Evolutionary conservation across 345 rosid species (phyloP).

Genomic region (Noccaea caerulescens): DNA sequence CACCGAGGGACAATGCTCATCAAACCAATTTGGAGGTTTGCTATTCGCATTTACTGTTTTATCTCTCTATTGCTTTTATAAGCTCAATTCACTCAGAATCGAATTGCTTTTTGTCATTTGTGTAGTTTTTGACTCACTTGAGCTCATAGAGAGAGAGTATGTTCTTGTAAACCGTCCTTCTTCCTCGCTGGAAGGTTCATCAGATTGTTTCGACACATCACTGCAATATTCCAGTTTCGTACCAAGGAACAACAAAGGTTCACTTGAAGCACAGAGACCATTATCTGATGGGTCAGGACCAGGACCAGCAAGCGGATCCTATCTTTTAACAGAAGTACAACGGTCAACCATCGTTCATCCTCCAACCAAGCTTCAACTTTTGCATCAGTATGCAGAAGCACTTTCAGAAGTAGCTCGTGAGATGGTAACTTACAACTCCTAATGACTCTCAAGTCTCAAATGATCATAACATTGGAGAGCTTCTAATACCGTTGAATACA

Average conservation of each 20-base stretch:
- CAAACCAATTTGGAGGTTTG: constrained; percentile 55
- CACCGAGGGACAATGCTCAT: constrained; percentile 45
- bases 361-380: constrained; percentile 58
- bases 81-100: constrained; percentile 28
- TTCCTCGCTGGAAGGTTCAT: constrained; percentile 57
- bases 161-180: constrained; percentile 66
- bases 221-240: constrained; percentile 51
- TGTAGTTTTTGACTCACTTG: constrained; percentile 60
- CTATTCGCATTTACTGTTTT: constrained; percentile 17
- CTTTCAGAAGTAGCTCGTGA: constrained; percentile 63
- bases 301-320: constrained; percentile 43
- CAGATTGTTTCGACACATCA: constrained; percentile 64
- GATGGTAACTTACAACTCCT: constrained; percentile 52
- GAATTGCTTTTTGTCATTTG: constrained; percentile 19
- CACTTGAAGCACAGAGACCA: constrained; percentile 47
- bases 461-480: constrained; percentile 11
- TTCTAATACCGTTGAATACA: constrained; percentile 42
- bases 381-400: constrained; percentile 58
- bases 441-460: not conserved
- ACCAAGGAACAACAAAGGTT: constrained; percentile 48
- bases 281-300: constrained; percentile 44
- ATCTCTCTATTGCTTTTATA: constrained; percentile 8
- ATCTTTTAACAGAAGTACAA: constrained; percentile 56
- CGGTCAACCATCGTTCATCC: constrained; percentile 58
- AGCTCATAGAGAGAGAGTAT: constrained; percentile 75